These are phyloP conservation scores for Aspergillus sp. DNA, from an alignment of 2,329 filamentous ascomycete species.

Conservation along the genomic window DNA sequence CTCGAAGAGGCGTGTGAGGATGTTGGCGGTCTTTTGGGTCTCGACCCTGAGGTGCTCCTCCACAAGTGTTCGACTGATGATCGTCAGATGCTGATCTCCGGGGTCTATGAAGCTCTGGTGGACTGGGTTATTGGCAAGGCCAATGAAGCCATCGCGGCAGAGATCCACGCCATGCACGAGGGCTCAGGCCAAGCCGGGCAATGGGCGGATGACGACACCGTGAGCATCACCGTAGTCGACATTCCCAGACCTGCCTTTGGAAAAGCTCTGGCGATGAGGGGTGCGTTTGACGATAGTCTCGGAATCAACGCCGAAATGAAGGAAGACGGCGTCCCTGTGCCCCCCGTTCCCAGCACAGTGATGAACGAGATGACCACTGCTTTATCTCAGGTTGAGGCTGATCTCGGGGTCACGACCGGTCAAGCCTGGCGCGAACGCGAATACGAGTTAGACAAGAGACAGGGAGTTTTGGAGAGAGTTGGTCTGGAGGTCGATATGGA, in stretches of 20 bases:
- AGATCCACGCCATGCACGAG: constrained; percentile 64
- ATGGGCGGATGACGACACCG: constrained; percentile 71
- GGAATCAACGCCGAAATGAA: constrained; percentile 98
- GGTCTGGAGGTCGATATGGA: constrained; percentile 77
- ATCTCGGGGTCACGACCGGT: constrained; percentile 72
- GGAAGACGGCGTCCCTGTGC: constrained; percentile 81
- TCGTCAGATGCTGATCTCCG: constrained; percentile 75
- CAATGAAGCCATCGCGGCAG: constrained; percentile 75
- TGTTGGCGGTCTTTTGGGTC: constrained; percentile 76
- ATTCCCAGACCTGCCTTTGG: constrained; percentile 75
- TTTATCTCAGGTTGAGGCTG: constrained; percentile 70
- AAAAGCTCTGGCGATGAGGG: constrained; percentile 84
- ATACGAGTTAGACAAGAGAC: constrained; percentile 74
- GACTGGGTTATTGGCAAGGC: constrained; percentile 92
- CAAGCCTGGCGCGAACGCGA: constrained; percentile 69
- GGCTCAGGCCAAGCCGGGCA: constrained; percentile 59
- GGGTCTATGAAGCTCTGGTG: constrained; percentile 88
- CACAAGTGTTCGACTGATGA: constrained; percentile 81
- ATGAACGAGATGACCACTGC: constrained; percentile 83
- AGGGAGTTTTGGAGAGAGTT: constrained; percentile 81
- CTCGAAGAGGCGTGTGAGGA: constrained; percentile 88
- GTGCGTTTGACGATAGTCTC: constrained; percentile 85
- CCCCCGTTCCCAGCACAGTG: constrained; percentile 73
- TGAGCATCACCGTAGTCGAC: constrained; percentile 84
- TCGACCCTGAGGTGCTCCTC: constrained; percentile 79